phyloP scores from a whole-genome alignment of 2,329 filamentous ascomycete genomes.

The Hypoxylon sp. region DNA sequence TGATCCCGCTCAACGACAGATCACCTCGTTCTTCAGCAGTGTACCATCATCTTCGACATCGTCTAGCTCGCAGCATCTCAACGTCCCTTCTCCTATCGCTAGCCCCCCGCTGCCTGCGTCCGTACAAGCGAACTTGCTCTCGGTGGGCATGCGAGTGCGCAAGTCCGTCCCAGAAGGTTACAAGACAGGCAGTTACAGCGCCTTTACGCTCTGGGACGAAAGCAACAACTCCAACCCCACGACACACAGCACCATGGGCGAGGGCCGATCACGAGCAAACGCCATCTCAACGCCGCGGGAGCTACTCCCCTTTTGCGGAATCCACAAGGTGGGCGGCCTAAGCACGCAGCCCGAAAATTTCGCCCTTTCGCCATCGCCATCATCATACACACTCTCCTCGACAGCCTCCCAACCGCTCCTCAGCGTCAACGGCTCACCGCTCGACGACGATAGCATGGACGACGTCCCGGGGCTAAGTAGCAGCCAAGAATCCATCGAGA shows the following conservation, averaged over 20 bases:
- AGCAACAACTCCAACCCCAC: conserved; percentile 14
- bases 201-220: conserved; percentile 68
- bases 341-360: conserved; percentile 68
- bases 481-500: conserved; percentile 69
- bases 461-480: conserved; percentile 65
- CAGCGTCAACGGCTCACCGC: conserved; percentile 35
- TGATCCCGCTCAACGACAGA: conserved; percentile 72
- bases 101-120: conserved; percentile 71
- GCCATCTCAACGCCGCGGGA: conserved; percentile 65
- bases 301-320: conserved; percentile 84
- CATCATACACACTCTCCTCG: conserved; percentile 22
- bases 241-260: conserved; percentile 36
- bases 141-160: conserved; percentile 93
- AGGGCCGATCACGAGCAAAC: conserved; percentile 48
- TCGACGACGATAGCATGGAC: conserved; percentile 49
- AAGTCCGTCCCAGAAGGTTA: conserved; percentile 96
- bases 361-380: conserved; percentile 54
- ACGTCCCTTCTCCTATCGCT: conserved; percentile 54
- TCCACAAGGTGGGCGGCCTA: conserved; percentile 81
- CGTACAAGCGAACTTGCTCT: conserved; percentile 86
- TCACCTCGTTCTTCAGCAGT: conserved; percentile 72
- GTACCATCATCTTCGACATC: conserved; percentile 40
- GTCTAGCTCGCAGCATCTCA: conserved; percentile 45
- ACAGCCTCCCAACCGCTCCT: conserved; percentile 33
- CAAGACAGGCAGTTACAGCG: conserved; percentile 76